Conservation (phyloP, 305 asterid species). For the Nicotiana rustica region DNA sequence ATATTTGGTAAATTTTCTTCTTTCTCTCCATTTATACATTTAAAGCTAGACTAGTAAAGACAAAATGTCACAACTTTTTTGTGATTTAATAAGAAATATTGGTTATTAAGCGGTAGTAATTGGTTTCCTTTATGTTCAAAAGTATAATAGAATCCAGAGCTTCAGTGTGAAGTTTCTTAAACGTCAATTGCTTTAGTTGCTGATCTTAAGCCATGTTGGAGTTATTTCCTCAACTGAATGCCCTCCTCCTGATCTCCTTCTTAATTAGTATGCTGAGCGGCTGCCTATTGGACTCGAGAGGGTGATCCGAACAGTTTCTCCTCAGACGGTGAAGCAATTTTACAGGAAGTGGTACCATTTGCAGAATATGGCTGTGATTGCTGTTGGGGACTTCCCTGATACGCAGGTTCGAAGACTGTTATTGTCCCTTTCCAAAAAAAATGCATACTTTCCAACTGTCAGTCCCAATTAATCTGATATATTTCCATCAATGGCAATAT, state of each 20-base stretch:
- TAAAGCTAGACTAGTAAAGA: neutral
- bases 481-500: constrained; percentile 25
- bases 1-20: neutral
- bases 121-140: neutral
- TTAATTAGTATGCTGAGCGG: constrained; percentile 89
- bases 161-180: neutral
- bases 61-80: neutral
- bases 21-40: neutral
- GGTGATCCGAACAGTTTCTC: constrained; percentile 83
- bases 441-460: neutral
- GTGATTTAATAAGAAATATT: neutral
- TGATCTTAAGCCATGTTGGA: constrained; percentile 30
- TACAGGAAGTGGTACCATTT: constrained; percentile 87
- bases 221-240: constrained; percentile 25
- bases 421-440: neutral
- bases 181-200: neutral
- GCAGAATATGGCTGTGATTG: constrained; percentile 95
- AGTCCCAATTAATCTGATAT: constrained; percentile 9
- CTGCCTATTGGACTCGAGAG: constrained; percentile 90
- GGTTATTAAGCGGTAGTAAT: neutral
- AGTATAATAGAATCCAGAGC: neutral
- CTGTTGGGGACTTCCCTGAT: constrained; percentile 94
- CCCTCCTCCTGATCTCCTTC: constrained; percentile 38
- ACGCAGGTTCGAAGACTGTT: constrained; percentile 61
- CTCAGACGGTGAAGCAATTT: constrained; percentile 78